Base-by-base conservation (phyloP, 1,284 basidiomycete genomes). In the Cryptococcus hybrid region DNA sequence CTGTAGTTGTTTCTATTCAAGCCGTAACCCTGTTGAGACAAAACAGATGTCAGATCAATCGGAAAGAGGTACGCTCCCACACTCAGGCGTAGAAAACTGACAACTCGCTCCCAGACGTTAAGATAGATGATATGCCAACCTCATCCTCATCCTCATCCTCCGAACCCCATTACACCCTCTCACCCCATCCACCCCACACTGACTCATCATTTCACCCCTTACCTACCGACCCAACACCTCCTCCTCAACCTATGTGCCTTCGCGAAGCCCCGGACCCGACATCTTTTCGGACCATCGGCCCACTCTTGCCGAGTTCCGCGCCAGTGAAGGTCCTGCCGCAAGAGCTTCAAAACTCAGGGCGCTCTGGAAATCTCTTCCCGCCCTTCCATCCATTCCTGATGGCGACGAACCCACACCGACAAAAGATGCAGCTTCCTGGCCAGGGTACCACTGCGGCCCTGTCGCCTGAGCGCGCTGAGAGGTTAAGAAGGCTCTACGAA, bases 401-500 rank as follows among this genome's bases (percentile, higher is more conserved):
- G 64, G 63, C 2, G 60, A 57, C 1, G 61, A 68, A 24, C 37
- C 52, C 60, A 15, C 71, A 69, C 2, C 72, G 72, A 69, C 71
- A 1, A 66, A 62, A 62, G 34, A 74, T 73, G 69, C 68, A 72
- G 46, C 57, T 78, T 3, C 77, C 77, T 3, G 77, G 74, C 4
- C 77, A 78, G 59, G 77, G 67, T 61, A 78, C 77, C 9, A 54
- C 70, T 38, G 66, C 69, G 24, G 76, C 79, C 53, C 73, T 89
- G 63, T 87, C 85, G 43, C 81, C 80, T 40, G 88, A 90, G 77
- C 81, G 83, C 60, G 90, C 88, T 15, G 83, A 85, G 68, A 80
- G 83, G 65, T 79, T 92, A 67, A 81, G 84, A 64, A 82, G 80
- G 56, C 83, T 86, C 78, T 93, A 94, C 77, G 85, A 89, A 63